These are phyloP conservation scores for Pseudogymnoascus sp. DNA, from an alignment of 2,329 filamentous ascomycete genomes.

Conservation along the genomic window DNA sequence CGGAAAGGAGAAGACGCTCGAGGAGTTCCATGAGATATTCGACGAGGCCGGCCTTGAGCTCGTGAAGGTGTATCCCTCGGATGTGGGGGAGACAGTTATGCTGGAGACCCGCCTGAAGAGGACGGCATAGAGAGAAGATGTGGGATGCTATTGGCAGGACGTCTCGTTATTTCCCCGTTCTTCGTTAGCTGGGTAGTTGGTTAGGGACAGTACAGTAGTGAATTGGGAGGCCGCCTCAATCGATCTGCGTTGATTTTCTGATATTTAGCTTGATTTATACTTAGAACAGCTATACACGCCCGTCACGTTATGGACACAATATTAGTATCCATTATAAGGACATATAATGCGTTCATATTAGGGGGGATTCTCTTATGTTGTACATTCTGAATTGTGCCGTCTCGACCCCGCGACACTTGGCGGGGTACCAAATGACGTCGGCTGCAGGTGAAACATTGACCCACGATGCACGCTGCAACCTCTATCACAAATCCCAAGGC, in stretches of 20 bases:
- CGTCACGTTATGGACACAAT: background rate
- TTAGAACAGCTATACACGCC: background rate
- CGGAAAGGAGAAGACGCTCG: constrained; percentile 26
- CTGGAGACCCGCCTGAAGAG: constrained; percentile 25
- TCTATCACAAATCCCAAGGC: background rate
- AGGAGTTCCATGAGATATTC: constrained; percentile 22
- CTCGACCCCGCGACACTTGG: background rate
- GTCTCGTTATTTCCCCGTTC: background rate
- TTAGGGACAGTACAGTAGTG: background rate
- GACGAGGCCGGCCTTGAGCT: constrained; percentile 20
- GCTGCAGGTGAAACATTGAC: background rate
- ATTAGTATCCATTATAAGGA: background rate
- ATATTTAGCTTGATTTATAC: background rate
- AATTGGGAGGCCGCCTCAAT: background rate
- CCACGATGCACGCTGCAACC: background rate
- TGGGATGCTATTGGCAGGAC: background rate
- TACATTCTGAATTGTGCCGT: background rate
- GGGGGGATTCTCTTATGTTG: background rate
- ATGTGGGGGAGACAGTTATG: constrained; percentile 27
- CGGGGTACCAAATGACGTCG: background rate
- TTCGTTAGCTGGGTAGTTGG: background rate
- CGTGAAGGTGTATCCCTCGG: constrained; percentile 21
- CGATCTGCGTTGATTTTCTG: background rate
- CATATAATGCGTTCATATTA: background rate
- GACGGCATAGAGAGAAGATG: background rate